A percentile compares a stretch with the other conserved stretches of the same genome.
Evolutionary conservation across 805 yeast species (phyloP).

Genomic region (Lachancea waltii): DNA sequence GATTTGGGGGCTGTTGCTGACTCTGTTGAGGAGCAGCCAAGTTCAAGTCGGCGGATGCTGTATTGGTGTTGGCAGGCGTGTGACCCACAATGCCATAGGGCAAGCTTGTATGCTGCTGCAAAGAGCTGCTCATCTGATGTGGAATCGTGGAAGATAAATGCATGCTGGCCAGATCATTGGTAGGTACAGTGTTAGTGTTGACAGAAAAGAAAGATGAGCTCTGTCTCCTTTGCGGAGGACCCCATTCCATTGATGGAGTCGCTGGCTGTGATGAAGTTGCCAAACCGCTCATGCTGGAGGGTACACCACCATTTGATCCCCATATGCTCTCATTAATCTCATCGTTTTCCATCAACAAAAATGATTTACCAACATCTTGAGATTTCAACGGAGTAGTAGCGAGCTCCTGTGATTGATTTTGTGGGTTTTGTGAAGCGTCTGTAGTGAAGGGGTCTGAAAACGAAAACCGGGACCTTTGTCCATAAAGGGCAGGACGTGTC

Average conservation of each 20-base stretch:
- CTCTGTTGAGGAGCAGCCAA: conserved; percentile 19
- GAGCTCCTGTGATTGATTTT: conserved; percentile 10
- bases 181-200: conserved; percentile 11
- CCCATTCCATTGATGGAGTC: conserved; percentile 31
- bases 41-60: conserved; percentile 13
- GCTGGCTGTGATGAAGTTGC: conserved; percentile 26
- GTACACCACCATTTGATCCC: conserved; percentile 28
- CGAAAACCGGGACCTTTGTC: conserved; percentile 60
- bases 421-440: conserved; percentile 23
- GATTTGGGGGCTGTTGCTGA: conserved; percentile 25
- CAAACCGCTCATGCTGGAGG: conserved; percentile 28
- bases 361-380: conserved; percentile 37
- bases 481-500: conserved; percentile 49
- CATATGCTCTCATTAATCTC: conserved; percentile 32
- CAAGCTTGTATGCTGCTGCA: conserved; percentile 32
- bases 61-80: conserved; percentile 4
- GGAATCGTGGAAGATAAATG: conserved; percentile 16
- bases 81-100: conserved; percentile 29
- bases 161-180: conserved; percentile 16
- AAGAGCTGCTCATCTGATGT: conserved; percentile 6
- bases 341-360: conserved; percentile 36
- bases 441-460: conserved; percentile 58
- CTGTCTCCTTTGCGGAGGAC: conserved; percentile 20
- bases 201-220: conserved; percentile 25
- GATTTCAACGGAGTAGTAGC: conserved; percentile 16